These are phyloP conservation scores for Alternaria solani DNA, from an alignment of 2,329 filamentous ascomycete species.

Conservation along the genomic window DNA sequence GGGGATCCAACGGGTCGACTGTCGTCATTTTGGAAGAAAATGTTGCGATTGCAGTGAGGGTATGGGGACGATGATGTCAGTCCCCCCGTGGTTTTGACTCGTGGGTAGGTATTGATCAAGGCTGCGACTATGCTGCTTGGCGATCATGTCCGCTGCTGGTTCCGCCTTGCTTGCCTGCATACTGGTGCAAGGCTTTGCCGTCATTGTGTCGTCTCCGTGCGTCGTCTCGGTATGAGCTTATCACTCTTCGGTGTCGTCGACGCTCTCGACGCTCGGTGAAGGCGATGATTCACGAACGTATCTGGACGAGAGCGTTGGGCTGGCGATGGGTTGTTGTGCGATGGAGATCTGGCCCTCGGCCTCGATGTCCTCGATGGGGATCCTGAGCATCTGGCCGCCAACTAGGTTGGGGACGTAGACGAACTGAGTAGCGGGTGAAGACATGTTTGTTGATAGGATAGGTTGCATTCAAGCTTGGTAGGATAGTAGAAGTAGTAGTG, in stretches of 20 bases:
- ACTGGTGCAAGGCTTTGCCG: conserved; percentile 4
- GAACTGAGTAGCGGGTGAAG: conserved; percentile 41
- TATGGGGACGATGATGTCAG: conserved; percentile 3
- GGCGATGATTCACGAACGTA: conserved; percentile 36
- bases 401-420: conserved; percentile 52
- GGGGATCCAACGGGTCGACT: background rate
- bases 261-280: conserved; percentile 39
- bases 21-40: conserved; percentile 3
- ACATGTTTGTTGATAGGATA: conserved; percentile 33
- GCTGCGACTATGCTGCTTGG: conserved; percentile 3
- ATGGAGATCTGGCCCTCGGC: conserved; percentile 27
- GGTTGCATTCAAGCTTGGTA: background rate
- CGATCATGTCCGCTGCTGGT: background rate
- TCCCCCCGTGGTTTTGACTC: background rate
- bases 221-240: conserved; percentile 14
- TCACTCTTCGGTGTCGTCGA: conserved; percentile 36
- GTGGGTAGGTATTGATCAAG: background rate
- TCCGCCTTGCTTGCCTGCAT: conserved; percentile 3
- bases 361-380: conserved; percentile 39
- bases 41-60: background rate
- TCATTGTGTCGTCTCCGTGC: conserved; percentile 2
- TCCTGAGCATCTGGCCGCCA: conserved; percentile 49
- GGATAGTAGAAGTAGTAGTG: background rate
- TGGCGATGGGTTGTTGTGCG: conserved; percentile 25
- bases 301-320: conserved; percentile 20